Percentiles rank a stretch among this genome's conserved stretches.
Conservation (phyloP, 78 protist genomes). For the Dictyostelium intermedium region DNA sequence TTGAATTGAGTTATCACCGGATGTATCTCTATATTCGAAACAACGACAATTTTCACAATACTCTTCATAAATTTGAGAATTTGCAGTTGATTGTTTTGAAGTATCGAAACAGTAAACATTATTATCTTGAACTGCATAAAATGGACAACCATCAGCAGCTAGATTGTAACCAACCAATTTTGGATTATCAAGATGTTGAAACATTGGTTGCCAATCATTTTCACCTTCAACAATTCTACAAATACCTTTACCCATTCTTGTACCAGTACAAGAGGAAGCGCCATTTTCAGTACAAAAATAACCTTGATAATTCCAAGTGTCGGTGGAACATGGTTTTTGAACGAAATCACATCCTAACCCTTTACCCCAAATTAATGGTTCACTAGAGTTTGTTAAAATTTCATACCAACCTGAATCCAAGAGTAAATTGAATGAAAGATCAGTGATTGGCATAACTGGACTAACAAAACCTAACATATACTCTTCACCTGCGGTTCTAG, state of each 20-base stretch:
- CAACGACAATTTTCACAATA: slow-evolving; percentile 7
- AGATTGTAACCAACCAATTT: neutral
- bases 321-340: neutral
- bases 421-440: slow-evolving; percentile 12
- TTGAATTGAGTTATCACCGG: neutral
- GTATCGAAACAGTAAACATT: neutral
- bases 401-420: slow-evolving; percentile 64
- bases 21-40: neutral
- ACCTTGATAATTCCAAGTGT: slow-evolving; percentile 2
- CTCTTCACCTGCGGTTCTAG: slow-evolving; percentile 47
- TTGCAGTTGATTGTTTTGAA: neutral
- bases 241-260: slow-evolving; percentile 36
- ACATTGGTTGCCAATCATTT: neutral
- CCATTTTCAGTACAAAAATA: neutral
- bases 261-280: slow-evolving; percentile 1
- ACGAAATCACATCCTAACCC: slow-evolving; percentile 5
- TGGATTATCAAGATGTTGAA: slow-evolving; percentile 26
- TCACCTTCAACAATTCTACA: neutral
- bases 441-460: slow-evolving; percentile 43
- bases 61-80: neutral
- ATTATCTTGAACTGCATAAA: neutral
- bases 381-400: neutral
- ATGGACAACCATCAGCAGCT: slow-evolving; percentile 32
- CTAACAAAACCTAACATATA: slow-evolving; percentile 55
- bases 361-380: slow-evolving; percentile 18